Conservation (phyloP, 768 basidiomycete genomes). For the Amanita polypyramis region DNA sequence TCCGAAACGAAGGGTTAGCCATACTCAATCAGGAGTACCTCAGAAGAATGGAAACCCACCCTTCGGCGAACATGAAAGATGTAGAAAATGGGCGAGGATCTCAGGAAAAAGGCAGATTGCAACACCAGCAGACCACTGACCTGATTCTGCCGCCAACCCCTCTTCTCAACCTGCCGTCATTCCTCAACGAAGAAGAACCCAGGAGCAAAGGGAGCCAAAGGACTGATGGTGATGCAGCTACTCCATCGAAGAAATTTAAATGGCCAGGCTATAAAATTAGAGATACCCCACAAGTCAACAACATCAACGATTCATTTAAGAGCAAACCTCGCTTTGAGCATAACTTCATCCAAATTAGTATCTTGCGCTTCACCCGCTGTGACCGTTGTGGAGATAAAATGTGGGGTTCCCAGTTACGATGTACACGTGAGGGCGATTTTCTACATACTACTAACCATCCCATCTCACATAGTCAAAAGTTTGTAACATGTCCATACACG, state of each 20-base stretch:
- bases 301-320: constrained; percentile 23
- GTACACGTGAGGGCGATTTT: constrained; percentile 55
- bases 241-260: constrained; percentile 56
- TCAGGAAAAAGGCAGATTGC: constrained; percentile 18
- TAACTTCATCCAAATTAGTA: constrained; percentile 80
- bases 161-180: constrained; percentile 23
- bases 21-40: constrained; percentile 78
- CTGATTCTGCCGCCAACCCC: neutral
- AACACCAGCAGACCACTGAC: constrained; percentile 11
- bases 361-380: constrained; percentile 83
- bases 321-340: constrained; percentile 50
- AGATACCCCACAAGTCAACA: constrained; percentile 19
- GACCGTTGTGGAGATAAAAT: constrained; percentile 97
- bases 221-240: constrained; percentile 35
- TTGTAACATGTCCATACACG: constrained; percentile 81
- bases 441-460: neutral
- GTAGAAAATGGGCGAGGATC: constrained; percentile 15
- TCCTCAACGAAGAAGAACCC: constrained; percentile 33
- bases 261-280: constrained; percentile 54
- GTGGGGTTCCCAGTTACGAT: constrained; percentile 95
- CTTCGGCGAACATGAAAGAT: constrained; percentile 24
- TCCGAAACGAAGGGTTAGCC: constrained; percentile 86
- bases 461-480: constrained; percentile 28
- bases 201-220: constrained; percentile 28
- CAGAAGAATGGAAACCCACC: constrained; percentile 58